Conservation (phyloP, 2,329 filamentous ascomycete species). For the Trichothecium roseum region DNA sequence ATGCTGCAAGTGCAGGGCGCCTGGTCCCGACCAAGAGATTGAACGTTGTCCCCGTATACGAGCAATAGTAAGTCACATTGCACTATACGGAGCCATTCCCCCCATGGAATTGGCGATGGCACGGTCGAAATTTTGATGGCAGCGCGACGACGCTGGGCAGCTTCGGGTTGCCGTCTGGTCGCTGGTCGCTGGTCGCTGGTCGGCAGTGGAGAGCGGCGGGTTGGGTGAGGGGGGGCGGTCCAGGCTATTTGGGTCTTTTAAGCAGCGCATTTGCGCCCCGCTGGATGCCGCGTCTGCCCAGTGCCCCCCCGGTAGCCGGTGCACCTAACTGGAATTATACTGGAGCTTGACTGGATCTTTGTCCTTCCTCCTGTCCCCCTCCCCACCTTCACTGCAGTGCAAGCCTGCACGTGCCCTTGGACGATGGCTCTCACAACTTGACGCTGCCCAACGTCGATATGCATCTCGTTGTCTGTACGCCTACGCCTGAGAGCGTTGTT, state of each 20-base stretch:
- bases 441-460: too few species aligned
- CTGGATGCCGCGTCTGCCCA: too few species aligned
- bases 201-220: conserved; percentile 10
- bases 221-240: conserved; percentile 29
- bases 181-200: conserved; percentile 25
- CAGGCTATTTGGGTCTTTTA: conserved; percentile 48
- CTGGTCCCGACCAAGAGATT: too few species aligned
- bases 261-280: conserved; percentile 16
- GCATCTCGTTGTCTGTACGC: too few species aligned
- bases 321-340: too few species aligned
- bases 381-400: neutral
- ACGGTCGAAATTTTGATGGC: too few species aligned
- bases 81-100: neutral
- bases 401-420: neutral
- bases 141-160: neutral
- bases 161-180: conserved; percentile 21
- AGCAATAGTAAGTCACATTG: neutral
- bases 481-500: too few species aligned
- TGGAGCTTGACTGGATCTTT: too few species aligned
- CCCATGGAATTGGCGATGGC: too few species aligned
- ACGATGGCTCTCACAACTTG: neutral
- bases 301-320: too few species aligned
- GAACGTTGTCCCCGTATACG: neutral
- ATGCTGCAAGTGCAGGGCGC: too few species aligned
- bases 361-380: neutral